Evolutionary conservation across 768 basidiomycete genomes (phyloP), one percentile per base, ranked within the genome.

Genomic region (Mycena kentingensis): DNA sequence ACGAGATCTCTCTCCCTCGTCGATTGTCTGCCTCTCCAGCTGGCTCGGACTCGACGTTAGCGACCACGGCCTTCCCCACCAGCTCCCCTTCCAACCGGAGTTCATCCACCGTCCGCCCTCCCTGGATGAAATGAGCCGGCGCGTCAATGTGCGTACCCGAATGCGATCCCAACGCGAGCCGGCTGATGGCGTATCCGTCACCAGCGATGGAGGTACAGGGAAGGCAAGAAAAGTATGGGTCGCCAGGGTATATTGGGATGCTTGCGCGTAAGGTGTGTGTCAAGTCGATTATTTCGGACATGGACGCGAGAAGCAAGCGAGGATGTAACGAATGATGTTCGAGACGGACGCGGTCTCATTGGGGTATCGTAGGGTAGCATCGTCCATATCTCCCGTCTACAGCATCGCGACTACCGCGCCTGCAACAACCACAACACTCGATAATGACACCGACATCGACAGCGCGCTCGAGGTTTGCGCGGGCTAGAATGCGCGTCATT

Each of bases 91-190:
- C 60, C 7, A 88, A 73, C 10, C 80, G 76, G 41, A 90, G 73
- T 45, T 83, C 72, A 57, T 84, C 81, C 39, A 90, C 73, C 8
- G 80, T 79, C 37, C 69, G 68, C 4, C 84, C 87, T 25, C 77
- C 71, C 4, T 69, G 67, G 67, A 85, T 68, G 70, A 88, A 90
- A 62, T 91, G 89, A 44, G 77, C 82, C 0, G 89, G 89, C 1
- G 88, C 85, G 60, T 91, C 89, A 66, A 90, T 75, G 69, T 91
- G 89, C 2, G 89, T 90, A 39, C 88, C 89, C 1, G 84, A 84
- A 62, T 90, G 89, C 1, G 88, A 82, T 4, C 84, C 79, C 19
- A 89, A 60, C 24, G 77, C 70, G 43, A 91, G 67, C 0, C 72
- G 62, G 54, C 77, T 77, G 12, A 86, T 77, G 43, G 70, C 76